Conservation (phyloP, 2,329 filamentous ascomycete species). For the Didymellaceae sp. region DNA sequence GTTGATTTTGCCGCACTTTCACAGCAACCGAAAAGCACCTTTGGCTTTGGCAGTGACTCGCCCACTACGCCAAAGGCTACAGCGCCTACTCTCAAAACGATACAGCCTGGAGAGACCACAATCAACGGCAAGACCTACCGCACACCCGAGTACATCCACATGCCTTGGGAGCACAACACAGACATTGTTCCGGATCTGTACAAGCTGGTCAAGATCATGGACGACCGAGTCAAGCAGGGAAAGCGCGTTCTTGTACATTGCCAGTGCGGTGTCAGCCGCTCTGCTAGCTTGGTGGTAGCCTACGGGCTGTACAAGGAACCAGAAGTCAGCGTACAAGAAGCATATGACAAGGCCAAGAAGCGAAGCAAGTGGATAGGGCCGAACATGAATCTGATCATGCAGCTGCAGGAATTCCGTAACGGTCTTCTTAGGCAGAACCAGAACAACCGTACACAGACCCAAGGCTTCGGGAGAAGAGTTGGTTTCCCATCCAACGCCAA, state of each 20-base stretch:
- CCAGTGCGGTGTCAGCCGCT: conserved; percentile 84
- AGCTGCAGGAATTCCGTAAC: conserved; percentile 76
- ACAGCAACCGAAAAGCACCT: conserved; percentile 31
- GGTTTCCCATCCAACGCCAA: conserved; percentile 37
- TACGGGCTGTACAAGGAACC: conserved; percentile 84
- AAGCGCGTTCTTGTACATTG: conserved; percentile 85
- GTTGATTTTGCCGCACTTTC: conserved; percentile 46
- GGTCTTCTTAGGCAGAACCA: conserved; percentile 52
- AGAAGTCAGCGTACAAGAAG: conserved; percentile 78
- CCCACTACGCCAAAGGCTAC: conserved; percentile 62
- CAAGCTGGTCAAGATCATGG: conserved; percentile 76
- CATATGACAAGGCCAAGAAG: conserved; percentile 79
- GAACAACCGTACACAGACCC: conserved; percentile 37
- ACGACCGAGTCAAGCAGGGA: conserved; percentile 72
- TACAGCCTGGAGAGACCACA: conserved; percentile 33
- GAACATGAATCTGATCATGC: conserved; percentile 92
- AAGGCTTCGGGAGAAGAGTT: conserved; percentile 42
- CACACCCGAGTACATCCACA: conserved; percentile 82
- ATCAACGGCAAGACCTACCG: conserved; percentile 39
- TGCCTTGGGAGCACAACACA: conserved; percentile 88
- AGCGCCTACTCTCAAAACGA: conserved; percentile 48
- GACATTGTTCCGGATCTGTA: conserved; percentile 81
- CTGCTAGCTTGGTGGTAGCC: conserved; percentile 84
- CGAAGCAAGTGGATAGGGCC: conserved; percentile 88
- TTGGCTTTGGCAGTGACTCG: conserved; percentile 44